Percentiles rank a stretch among this genome's conserved stretches.
These are phyloP conservation scores for Aspergillus biplanus DNA, from an alignment of 495 filamentous ascomycete species.

Conservation along the genomic window DNA sequence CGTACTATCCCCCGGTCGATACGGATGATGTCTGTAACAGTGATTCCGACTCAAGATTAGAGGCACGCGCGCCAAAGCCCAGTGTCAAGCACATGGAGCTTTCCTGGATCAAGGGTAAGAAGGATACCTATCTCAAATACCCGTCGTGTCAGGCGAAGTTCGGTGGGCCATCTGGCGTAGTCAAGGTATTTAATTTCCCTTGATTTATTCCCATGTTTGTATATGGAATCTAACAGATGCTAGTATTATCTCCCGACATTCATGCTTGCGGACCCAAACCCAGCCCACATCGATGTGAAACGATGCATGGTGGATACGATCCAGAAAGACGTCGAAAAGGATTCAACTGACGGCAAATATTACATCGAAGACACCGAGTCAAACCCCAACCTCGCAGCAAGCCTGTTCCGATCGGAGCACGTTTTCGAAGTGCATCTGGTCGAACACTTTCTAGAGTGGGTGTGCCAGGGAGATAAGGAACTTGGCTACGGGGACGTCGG, in stretches of 20 bases:
- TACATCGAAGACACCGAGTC: background rate
- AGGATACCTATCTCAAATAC: constrained; percentile 1
- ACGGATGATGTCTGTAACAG: background rate
- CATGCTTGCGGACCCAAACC: constrained; percentile 4
- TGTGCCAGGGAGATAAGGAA: background rate
- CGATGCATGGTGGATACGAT: constrained; percentile 12
- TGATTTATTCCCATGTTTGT: background rate
- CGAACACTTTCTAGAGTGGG: constrained; percentile 11
- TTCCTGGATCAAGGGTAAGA: background rate
- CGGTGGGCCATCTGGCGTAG: constrained; percentile 5
- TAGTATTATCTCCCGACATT: constrained; percentile 14
- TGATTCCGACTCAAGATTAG: background rate
- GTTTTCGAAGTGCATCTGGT: constrained; percentile 14
- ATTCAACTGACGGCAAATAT: background rate
- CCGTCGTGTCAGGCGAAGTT: constrained; percentile 9
- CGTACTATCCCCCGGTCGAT: background rate
- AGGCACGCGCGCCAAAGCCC: constrained; percentile 1
- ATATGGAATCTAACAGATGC: background rate
- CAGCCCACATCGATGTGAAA: background rate
- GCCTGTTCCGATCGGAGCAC: constrained; percentile 9
- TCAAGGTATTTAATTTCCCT: background rate
- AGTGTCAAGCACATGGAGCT: constrained; percentile 1
- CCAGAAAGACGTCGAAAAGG: background rate
- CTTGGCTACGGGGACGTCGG: background rate
- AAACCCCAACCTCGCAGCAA: background rate